phyloP scores from a whole-genome alignment of 345 rosid genomes.

The Pistacia vera region DNA sequence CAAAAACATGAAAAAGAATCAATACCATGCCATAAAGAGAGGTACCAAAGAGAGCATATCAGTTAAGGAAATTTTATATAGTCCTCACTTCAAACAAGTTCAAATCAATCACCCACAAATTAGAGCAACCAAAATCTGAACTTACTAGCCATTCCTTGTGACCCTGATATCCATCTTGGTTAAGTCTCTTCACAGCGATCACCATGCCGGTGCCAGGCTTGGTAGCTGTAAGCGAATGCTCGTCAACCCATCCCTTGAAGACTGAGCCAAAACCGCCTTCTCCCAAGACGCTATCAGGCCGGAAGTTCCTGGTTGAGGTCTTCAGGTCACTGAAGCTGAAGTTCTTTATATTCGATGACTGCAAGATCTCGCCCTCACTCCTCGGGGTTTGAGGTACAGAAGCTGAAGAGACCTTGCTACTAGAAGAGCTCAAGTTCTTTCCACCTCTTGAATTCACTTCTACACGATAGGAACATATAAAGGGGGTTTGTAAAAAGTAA shows the following conservation, averaged over 20 bases:
- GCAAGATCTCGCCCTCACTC: constrained; percentile 90
- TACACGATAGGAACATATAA: constrained; percentile 20
- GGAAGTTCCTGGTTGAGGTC: constrained; percentile 81
- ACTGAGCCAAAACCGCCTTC: constrained; percentile 99
- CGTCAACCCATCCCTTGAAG: constrained; percentile 96
- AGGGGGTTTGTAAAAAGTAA: background rate
- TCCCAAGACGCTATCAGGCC: constrained; percentile 92
- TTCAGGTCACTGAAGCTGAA: constrained; percentile 72
- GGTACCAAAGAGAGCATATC: background rate
- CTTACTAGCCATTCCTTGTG: constrained; percentile 98
- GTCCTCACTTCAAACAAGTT: constrained; percentile 3
- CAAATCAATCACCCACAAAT: background rate
- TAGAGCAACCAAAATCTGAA: constrained; percentile 8
- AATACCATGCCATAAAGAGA: constrained; percentile 6
- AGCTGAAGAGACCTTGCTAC: constrained; percentile 56
- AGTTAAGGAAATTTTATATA: background rate
- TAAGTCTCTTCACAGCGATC: constrained; percentile 90
- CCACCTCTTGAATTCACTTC: constrained; percentile 73
- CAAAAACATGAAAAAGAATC: constrained; percentile 15
- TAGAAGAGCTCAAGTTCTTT: constrained; percentile 34
- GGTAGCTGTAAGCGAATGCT: constrained; percentile 58
- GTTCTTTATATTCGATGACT: constrained; percentile 65
- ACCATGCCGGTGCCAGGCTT: constrained; percentile 87
- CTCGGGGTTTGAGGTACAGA: constrained; percentile 72
- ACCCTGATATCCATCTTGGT: constrained; percentile 90